A percentile compares a stretch with the other conserved stretches of the same genome.
Conservation (phyloP, 2,329 filamentous ascomycete genomes). For the Aspergillus terreus region DNA sequence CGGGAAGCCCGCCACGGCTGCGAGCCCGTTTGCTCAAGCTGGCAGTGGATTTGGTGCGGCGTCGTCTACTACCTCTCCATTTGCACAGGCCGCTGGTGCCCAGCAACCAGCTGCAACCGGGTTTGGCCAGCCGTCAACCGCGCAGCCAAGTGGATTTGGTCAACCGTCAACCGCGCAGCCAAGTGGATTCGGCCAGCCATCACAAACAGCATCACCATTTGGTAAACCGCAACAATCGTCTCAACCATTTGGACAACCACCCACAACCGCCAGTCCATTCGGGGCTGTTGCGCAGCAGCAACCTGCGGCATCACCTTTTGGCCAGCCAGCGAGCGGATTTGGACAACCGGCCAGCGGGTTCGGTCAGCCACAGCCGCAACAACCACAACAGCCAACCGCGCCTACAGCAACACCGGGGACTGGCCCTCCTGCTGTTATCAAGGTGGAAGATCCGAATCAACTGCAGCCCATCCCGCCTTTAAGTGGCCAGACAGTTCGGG, state of each 20-base stretch:
- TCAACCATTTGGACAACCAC: conserved; percentile 30
- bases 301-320: conserved; percentile 27
- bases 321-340: conserved; percentile 30
- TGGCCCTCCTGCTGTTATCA: conserved; percentile 27
- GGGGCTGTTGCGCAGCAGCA: conserved; percentile 31
- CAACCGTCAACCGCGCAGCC: conserved; percentile 20
- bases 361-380: conserved; percentile 6
- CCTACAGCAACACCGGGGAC: conserved; percentile 13
- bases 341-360: conserved; percentile 10
- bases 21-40: conserved; percentile 43
- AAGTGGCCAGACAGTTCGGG: conserved; percentile 33
- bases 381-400: conserved; percentile 5
- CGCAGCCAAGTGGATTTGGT: conserved; percentile 29
- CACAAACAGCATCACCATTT: conserved; percentile 24
- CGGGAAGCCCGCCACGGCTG: conserved; percentile 28
- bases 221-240: conserved; percentile 20
- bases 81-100: conserved; percentile 29
- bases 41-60: conserved; percentile 19
- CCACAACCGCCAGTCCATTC: conserved; percentile 25
- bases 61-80: conserved; percentile 22
- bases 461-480: conserved; percentile 36
- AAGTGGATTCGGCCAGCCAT: conserved; percentile 34
- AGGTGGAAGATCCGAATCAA: conserved; percentile 22
- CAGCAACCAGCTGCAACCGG: conserved; percentile 18
- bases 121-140: conserved; percentile 25